phyloP scores from a whole-genome alignment of 1,284 basidiomycete genomes.

The Ustilago cynodontis region DNA sequence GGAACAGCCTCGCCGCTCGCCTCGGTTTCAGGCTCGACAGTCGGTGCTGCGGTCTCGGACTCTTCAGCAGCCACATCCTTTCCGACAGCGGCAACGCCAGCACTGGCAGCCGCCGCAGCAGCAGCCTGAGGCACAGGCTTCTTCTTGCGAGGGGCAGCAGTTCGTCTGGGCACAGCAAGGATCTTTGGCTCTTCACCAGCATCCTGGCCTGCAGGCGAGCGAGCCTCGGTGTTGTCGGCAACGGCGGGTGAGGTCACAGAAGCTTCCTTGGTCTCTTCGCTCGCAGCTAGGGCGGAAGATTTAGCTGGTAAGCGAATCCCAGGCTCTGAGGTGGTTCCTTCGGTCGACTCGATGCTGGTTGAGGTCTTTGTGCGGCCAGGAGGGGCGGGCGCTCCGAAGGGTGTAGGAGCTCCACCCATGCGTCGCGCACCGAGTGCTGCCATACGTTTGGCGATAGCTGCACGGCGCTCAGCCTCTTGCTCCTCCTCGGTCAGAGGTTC shows the following conservation, averaged over 20 bases:
- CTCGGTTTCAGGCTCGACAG: not conserved
- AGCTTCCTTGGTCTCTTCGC: conserved; percentile 8
- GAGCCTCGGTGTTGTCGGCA: not conserved
- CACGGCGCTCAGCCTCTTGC: conserved; percentile 60
- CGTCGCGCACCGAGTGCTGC: conserved; percentile 65
- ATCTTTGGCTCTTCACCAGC: conserved; percentile 45
- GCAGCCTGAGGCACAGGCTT: conserved; percentile 31
- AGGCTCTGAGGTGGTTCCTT: conserved; percentile 44
- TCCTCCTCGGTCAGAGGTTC: conserved; percentile 49
- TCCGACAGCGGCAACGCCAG: conserved; percentile 8
- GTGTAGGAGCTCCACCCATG: conserved; percentile 53
- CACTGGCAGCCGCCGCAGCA: conserved; percentile 13
- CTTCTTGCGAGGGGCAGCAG: conserved; percentile 60
- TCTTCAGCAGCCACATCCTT: conserved; percentile 11
- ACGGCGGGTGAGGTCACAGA: conserved; percentile 5
- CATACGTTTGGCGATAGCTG: conserved; percentile 64
- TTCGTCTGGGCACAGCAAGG: conserved; percentile 56
- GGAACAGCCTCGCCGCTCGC: not conserved
- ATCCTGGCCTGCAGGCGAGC: conserved; percentile 16
- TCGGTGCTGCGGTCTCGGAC: not conserved
- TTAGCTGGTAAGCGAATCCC: conserved; percentile 36
- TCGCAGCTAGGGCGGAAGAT: not conserved
- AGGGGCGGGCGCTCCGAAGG: conserved; percentile 43
- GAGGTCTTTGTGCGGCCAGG: conserved; percentile 26
- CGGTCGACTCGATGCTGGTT: conserved; percentile 25